Evolutionary conservation across 352 stramenopile species (phyloP), one percentile per base, ranked within the genome.

Genomic region (Aphanomyces astaci): DNA sequence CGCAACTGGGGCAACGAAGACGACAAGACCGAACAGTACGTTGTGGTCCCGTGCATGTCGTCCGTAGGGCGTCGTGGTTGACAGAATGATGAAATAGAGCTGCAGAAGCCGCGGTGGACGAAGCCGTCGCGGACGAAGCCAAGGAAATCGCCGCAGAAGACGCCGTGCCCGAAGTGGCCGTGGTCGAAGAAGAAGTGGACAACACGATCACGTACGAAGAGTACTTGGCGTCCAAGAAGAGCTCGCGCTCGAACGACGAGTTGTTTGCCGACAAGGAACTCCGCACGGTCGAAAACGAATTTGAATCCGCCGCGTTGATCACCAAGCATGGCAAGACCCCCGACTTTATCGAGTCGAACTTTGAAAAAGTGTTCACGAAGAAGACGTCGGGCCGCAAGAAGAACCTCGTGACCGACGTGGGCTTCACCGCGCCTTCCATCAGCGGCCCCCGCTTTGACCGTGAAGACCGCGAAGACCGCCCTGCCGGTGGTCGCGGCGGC

Each of bases 1-100:
- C 91, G 84, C 80, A 98, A 98, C 84, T 98, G 95, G 95, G 95
- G 95, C 75, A 97, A 98, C 83, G 84, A 96, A 66, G 78, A 94
- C 70, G 92, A 97, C 77, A 90, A 96, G 75, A 84, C 84, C 53
- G 89, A 95, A 72, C 89, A 97, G 77, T 89, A 81, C 59, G 78
- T n/a, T 79, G 30, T 66, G 81, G 5, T 75, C 74, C 40, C 30
- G 64, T n/a, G 32, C 4, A 4, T 45, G 49, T 45, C 15, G 2
- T n/a, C 13, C 11, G 36, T 53, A 15, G n/a, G 11, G n/a, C n/a
- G 9, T 63, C 19, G 11, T 63, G 11, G 40, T n/a, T 11, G 32
- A 39, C n/a, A 56, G 10, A 7, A 45, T 24, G 11, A 53, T 19
- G 63, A 13, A 63, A 25, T 57, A 78, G 73, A 70, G 72, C 68